A percentile compares a stretch with the other conserved stretches of the same genome.
These are phyloP conservation scores for Trypanosomatidae sp. DNA, from an alignment of 208 protist genomes.

Conservation along the genomic window DNA sequence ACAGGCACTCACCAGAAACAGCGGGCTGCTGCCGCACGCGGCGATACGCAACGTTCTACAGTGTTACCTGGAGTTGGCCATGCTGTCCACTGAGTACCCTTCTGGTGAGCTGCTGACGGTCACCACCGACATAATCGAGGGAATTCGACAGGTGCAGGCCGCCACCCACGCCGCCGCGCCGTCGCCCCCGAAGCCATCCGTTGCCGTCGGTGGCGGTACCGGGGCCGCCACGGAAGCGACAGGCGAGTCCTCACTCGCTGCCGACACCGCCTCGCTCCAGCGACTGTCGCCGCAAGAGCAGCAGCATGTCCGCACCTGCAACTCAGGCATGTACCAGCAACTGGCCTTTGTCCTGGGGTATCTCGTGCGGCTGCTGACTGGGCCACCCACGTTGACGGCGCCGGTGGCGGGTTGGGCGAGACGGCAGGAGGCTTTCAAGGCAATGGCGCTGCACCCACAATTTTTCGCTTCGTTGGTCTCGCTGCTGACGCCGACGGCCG, in stretches of 20 bases:
- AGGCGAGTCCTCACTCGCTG: conserved; percentile 16
- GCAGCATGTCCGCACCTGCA: conserved; percentile 80
- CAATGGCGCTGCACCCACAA: conserved; percentile 41
- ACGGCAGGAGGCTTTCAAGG: conserved; percentile 35
- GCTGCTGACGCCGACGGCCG: conserved; percentile 61
- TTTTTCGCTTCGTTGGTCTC: conserved; percentile 71
- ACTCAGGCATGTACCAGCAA: conserved; percentile 86
- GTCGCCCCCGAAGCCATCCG: neutral
- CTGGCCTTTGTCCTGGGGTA: conserved; percentile 63
- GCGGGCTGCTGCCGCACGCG: conserved; percentile 68
- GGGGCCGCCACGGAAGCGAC: conserved; percentile 1
- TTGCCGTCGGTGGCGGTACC: neutral
- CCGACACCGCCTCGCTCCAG: conserved; percentile 34
- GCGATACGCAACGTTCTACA: conserved; percentile 81
- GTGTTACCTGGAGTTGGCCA: conserved; percentile 65
- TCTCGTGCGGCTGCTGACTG: conserved; percentile 56
- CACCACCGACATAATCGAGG: conserved; percentile 55
- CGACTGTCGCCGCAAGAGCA: conserved; percentile 78
- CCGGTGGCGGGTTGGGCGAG: conserved; percentile 3
- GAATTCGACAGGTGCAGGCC: conserved; percentile 47
- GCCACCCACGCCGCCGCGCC: conserved; percentile 19
- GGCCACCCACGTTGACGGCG: conserved; percentile 1
- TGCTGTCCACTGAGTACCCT: conserved; percentile 33
- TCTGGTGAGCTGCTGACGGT: conserved; percentile 32
- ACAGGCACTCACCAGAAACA: conserved; percentile 28